Base-by-base conservation (phyloP, 345 rosid genomes). In the Ceriops tagal region DNA sequence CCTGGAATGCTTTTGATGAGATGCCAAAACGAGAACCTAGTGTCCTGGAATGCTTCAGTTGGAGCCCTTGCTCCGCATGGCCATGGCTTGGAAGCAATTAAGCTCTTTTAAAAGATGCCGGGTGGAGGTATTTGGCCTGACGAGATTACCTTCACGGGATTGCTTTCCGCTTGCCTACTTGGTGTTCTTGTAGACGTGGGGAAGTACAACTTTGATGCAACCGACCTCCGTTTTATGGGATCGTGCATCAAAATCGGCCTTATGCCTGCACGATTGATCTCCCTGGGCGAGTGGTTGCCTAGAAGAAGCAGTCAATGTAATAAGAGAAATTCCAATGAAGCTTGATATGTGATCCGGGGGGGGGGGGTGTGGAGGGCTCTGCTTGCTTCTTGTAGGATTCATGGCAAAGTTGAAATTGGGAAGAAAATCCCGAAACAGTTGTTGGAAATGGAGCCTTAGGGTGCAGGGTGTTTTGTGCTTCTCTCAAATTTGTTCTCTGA, bases 191-290 rank as follows among this genome's bases (percentile, higher is more conserved):
- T 83, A 27, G 74, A 81, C 62, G 82, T 76, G 53, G 92, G 88
- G 20, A 68, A 68, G 64, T 76, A 60, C 70, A 82, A 73, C 64
- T 83, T 79, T 69, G 58, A 59, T 62, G 66, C 74, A 22, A 83
- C 37, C 84, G 88, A 77, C 70, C 53, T 69, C 51, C 34, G 79
- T 76, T 10, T 78, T 73, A 30, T 79, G 82, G 49, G 55, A 24
- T 88, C 71, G 69, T 20, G 21, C 86, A 80, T 26, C 81, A 69
- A 68, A 84, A 82, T 70, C 87, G 84, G 55, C 90, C 84, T 71
- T 86, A 84, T 21, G 87, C 89, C 11, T 83, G 88, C 77, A 78
- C 84, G 79, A 80, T 85, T 16, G 90, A 82, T 70, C 77, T 85
- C 71, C 47, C 81, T 28, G 86, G 90, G 31, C 70, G 78, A 74